Percentiles rank a stretch among this genome's conserved stretches.
Conservation (phyloP, 495 filamentous ascomycete species). For the Neurospora pannonica region DNA sequence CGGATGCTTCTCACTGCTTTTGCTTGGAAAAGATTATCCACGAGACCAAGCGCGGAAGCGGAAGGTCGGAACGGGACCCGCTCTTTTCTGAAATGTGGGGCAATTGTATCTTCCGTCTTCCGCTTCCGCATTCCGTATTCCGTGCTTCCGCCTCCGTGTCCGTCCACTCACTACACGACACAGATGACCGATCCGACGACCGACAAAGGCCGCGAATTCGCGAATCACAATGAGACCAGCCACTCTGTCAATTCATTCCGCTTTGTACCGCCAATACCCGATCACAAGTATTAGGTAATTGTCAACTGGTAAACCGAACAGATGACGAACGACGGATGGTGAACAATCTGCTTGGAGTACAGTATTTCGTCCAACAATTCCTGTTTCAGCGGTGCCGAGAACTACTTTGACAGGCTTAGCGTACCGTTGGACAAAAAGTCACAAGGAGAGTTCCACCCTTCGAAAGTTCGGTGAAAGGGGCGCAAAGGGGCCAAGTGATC, state of each 20-base stretch:
- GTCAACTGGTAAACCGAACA: not conserved
- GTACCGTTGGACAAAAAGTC: not conserved
- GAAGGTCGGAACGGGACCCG: not conserved
- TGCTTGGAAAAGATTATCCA: not conserved
- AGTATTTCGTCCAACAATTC: not conserved
- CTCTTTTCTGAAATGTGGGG: not conserved
- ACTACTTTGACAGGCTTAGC: not conserved
- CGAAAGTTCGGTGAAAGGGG: not conserved
- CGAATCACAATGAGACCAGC: not conserved
- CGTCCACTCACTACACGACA: not conserved
- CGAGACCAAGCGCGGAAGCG: not conserved
- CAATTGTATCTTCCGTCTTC: not conserved
- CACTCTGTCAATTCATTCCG: not conserved
- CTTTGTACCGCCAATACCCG: not conserved
- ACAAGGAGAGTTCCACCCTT: not conserved
- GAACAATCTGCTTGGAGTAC: not conserved
- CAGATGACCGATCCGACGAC: not conserved
- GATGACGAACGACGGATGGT: not conserved
- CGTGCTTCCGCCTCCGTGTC: not conserved
- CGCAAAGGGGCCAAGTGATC: not conserved
- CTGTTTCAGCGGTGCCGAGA: not conserved
- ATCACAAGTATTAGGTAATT: not conserved
- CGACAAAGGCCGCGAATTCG: not conserved
- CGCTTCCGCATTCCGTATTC: constrained; percentile 17
- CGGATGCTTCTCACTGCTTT: not conserved